Conservation (phyloP, 148 eudicot species). For the Chenopodium berlandieri region DNA sequence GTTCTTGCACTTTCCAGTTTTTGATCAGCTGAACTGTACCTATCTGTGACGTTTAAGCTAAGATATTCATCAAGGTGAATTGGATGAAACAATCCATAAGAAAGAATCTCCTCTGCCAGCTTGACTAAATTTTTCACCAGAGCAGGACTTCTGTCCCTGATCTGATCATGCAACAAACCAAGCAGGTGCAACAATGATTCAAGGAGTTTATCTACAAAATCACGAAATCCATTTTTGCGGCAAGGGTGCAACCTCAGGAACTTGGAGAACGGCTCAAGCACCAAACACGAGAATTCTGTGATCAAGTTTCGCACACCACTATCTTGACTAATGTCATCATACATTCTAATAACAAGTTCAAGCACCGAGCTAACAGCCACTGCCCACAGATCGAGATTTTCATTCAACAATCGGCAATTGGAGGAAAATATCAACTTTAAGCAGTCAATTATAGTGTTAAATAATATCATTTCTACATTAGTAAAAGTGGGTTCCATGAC, state of each 20-base stretch:
- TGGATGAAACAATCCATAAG: conserved; percentile 79
- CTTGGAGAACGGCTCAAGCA: conserved; percentile 76
- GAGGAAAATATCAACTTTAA: conserved; percentile 52
- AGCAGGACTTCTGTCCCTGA: conserved; percentile 23
- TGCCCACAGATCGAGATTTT: conserved; percentile 77
- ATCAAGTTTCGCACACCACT: conserved; percentile 37
- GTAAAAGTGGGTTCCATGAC: conserved; percentile 22
- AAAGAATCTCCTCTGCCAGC: conserved; percentile 58
- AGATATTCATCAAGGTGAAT: conserved; percentile 82
- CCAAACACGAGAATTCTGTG: conserved; percentile 50
- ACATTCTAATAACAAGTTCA: conserved; percentile 45
- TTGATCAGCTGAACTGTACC: conserved; percentile 49
- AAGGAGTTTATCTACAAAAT: conserved; percentile 77
- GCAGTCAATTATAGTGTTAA: conserved; percentile 46
- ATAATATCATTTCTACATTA: conserved; percentile 34
- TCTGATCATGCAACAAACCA: conserved; percentile 37
- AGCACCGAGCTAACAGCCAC: conserved; percentile 47
- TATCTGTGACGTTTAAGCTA: conserved; percentile 56
- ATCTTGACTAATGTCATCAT: conserved; percentile 34
- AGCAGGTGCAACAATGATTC: conserved; percentile 64
- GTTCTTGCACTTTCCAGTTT: conserved; percentile 38
- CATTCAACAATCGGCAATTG: conserved; percentile 61
- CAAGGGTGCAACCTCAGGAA: conserved; percentile 74
- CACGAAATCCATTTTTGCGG: conserved; percentile 71
- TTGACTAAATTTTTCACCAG: conserved; percentile 37